A percentile compares a stretch with the other conserved stretches of the same genome.
phyloP scores from a whole-genome alignment of 2,329 filamentous ascomycete species.

The Malbranchea zuffiana region DNA sequence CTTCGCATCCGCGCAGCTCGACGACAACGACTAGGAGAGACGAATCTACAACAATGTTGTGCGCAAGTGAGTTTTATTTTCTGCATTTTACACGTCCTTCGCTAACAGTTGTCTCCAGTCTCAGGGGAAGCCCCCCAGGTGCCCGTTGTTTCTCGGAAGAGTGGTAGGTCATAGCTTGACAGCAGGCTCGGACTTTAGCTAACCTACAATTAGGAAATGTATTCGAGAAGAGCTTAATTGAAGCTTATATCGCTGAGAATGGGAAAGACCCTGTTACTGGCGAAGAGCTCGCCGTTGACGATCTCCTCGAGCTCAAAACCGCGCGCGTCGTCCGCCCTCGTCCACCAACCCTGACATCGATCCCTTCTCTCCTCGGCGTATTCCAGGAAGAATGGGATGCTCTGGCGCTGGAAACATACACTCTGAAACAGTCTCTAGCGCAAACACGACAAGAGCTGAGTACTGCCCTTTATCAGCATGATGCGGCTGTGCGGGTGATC shows the following conservation, averaged over 20 bases:
- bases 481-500: constrained; percentile 92
- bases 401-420: constrained; percentile 81
- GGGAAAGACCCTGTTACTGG: constrained; percentile 85
- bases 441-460: constrained; percentile 89
- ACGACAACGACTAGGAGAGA: constrained; percentile 1
- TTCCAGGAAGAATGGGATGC: constrained; percentile 99
- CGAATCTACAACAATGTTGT: constrained; percentile 41
- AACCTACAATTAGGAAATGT: constrained; percentile 54
- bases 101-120: constrained; percentile 44
- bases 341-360: constrained; percentile 87
- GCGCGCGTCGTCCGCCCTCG: constrained; percentile 75
- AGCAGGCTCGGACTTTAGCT: constrained; percentile 19
- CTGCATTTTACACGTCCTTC: constrained; percentile 15
- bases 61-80: constrained; percentile 50
- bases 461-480: constrained; percentile 89
- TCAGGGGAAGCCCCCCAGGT: constrained; percentile 93
- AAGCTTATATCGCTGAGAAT: constrained; percentile 87
- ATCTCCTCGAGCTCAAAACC: constrained; percentile 79
- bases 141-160: constrained; percentile 90
- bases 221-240: constrained; percentile 90
- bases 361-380: constrained; percentile 81
- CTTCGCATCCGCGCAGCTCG: not conserved
- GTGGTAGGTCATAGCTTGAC: constrained; percentile 49
- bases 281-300: constrained; percentile 70
- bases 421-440: constrained; percentile 74